phyloP scores from a whole-genome alignment of 2,329 filamentous ascomycete genomes.

The Dactylellina haptotyla region DNA sequence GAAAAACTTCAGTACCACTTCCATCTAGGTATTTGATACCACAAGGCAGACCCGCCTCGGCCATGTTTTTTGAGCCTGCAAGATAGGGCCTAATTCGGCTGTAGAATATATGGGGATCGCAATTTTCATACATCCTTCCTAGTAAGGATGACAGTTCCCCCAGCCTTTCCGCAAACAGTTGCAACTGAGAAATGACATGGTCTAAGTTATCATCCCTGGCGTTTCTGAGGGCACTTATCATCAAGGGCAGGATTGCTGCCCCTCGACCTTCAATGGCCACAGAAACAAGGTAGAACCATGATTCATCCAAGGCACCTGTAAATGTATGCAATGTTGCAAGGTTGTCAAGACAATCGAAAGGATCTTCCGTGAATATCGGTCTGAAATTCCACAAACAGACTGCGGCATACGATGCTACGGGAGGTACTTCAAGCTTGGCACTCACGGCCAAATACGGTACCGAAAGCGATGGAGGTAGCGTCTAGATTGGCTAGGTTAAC shows the following conservation, averaged over 20 bases:
- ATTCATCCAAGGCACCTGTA: conserved; percentile 93
- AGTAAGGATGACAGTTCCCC: conserved; percentile 84
- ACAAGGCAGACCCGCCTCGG: conserved; percentile 85
- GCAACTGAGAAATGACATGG: conserved; percentile 81
- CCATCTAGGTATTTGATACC: conserved; percentile 90
- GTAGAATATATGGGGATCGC: conserved; percentile 94
- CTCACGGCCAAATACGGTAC: conserved; percentile 83
- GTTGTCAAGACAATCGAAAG: conserved; percentile 84
- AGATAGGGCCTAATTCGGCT: conserved; percentile 95
- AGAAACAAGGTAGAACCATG: conserved; percentile 97
- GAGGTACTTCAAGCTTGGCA: conserved; percentile 81
- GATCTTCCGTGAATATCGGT: conserved; percentile 84
- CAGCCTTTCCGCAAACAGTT: conserved; percentile 83
- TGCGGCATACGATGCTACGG: conserved; percentile 92
- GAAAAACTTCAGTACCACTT: conserved; percentile 73
- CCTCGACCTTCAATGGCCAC: conserved; percentile 94
- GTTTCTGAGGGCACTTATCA: conserved; percentile 86
- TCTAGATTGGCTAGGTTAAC: conserved; percentile 60
- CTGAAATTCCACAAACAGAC: conserved; percentile 97
- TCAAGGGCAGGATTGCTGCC: conserved; percentile 84
- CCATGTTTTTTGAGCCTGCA: conserved; percentile 97
- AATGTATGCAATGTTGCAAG: conserved; percentile 88
- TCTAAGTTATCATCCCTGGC: conserved; percentile 75
- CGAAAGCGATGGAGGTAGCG: conserved; percentile 81
- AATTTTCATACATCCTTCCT: conserved; percentile 92